These are phyloP conservation scores for Pseudonitzschia multiseries DNA, from an alignment of 108 stramenopile genomes.

Conservation along the genomic window DNA sequence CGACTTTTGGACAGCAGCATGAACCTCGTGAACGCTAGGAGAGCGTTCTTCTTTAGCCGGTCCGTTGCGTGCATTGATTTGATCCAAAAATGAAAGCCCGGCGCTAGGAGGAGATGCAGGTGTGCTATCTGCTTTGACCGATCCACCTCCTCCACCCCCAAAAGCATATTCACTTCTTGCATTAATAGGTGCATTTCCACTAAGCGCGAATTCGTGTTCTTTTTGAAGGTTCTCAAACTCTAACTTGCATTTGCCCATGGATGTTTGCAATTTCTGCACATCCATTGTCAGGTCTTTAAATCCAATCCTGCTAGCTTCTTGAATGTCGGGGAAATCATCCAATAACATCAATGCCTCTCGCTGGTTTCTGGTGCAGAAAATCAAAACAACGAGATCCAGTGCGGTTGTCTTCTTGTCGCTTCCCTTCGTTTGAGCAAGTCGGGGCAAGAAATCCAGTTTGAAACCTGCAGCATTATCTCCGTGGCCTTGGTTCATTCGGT, in stretches of 20 bases:
- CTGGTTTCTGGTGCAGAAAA: slow-evolving; percentile 67
- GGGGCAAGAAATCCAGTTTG: slow-evolving; percentile 90
- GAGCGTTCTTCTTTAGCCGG: not conserved
- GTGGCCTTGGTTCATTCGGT: slow-evolving; percentile 90
- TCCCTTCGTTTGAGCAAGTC: slow-evolving; percentile 91
- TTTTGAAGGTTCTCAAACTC: slow-evolving; percentile 65
- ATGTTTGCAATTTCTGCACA: slow-evolving; percentile 45
- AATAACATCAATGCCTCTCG: slow-evolving; percentile 55
- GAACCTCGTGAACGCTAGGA: slow-evolving; percentile 13
- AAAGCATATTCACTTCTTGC: not conserved
- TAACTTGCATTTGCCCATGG: slow-evolving; percentile 57
- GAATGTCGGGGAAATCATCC: slow-evolving; percentile 70
- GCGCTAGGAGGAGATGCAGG: not conserved
- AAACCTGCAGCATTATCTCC: slow-evolving; percentile 87
- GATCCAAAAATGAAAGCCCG: not conserved
- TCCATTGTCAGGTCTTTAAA: slow-evolving; percentile 68
- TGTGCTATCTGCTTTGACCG: not conserved
- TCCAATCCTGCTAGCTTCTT: slow-evolving; percentile 64
- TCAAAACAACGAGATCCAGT: slow-evolving; percentile 89
- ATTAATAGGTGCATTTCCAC: not conserved
- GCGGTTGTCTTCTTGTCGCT: slow-evolving; percentile 91
- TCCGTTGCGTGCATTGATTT: slow-evolving; percentile 5
- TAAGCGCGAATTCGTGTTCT: slow-evolving; percentile 26
- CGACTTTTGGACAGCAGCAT: not conserved
- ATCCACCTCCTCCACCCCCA: not conserved